Conservation (phyloP, 225 moss, liverwort and hornwort genomes). For the Neckera pumila region DNA sequence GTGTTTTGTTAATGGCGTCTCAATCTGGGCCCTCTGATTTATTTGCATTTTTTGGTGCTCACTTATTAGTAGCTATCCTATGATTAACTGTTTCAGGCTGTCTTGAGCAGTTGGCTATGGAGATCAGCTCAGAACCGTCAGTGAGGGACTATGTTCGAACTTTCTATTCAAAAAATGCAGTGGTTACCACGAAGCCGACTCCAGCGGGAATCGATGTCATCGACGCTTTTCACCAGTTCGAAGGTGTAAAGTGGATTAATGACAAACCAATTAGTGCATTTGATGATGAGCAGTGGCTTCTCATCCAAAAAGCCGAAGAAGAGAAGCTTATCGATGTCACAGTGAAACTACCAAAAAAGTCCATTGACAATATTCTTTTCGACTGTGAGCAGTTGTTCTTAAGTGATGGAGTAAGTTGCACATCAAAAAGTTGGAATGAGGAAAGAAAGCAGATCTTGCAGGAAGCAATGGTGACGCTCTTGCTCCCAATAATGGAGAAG, state of each 20-base stretch:
- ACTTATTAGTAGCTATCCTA: neutral
- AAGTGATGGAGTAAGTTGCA: constrained; percentile 66
- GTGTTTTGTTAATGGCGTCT: neutral
- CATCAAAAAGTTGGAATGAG: constrained; percentile 75
- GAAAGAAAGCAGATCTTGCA: constrained; percentile 63
- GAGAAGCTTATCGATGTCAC: constrained; percentile 77
- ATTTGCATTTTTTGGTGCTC: neutral
- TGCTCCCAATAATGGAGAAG: constrained; percentile 86
- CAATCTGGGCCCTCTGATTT: neutral
- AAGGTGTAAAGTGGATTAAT: constrained; percentile 69
- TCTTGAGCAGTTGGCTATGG: constrained; percentile 67
- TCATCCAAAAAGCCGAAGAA: constrained; percentile 82
- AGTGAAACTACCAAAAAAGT: constrained; percentile 50
- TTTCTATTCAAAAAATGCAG: constrained; percentile 53
- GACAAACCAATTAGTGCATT: constrained; percentile 66
- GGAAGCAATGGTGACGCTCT: constrained; percentile 44
- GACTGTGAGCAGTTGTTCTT: constrained; percentile 64
- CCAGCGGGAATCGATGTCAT: constrained; percentile 59
- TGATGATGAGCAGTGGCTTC: constrained; percentile 87
- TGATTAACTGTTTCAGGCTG: neutral
- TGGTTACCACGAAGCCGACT: constrained; percentile 73
- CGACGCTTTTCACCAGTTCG: constrained; percentile 72
- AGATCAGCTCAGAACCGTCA: constrained; percentile 89
- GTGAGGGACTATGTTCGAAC: constrained; percentile 71
- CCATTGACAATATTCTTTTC: constrained; percentile 31